Conservation (phyloP, 2,329 filamentous ascomycete species). For the Arthrobotrys sinensis region DNA sequence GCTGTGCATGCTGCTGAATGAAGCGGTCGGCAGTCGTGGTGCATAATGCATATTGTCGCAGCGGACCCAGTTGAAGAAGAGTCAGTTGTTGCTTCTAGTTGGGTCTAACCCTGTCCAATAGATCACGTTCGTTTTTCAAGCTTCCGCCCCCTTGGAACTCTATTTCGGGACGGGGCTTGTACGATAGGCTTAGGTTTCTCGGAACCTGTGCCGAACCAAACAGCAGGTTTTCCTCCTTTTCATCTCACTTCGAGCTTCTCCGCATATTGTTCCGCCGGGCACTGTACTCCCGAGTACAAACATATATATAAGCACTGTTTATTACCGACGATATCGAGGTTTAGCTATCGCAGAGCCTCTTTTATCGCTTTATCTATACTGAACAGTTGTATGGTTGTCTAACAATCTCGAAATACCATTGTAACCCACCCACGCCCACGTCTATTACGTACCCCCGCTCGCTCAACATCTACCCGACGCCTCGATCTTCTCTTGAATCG, state of each 20-base stretch:
- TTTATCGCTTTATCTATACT: background rate
- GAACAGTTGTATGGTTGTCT: background rate
- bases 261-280: slow-evolving; percentile 17
- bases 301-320: slow-evolving; percentile 18
- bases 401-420: background rate
- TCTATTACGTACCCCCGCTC: background rate
- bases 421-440: slow-evolving; percentile 10
- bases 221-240: slow-evolving; percentile 12
- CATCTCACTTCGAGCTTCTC: slow-evolving; percentile 25
- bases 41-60: slow-evolving; percentile 5
- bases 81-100: background rate
- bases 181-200: slow-evolving; percentile 26
- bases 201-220: slow-evolving; percentile 25
- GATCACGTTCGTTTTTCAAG: slow-evolving; percentile 28
- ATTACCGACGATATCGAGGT: background rate
- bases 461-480: slow-evolving; percentile 7
- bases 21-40: background rate
- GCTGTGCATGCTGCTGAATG: background rate
- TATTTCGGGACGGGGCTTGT: slow-evolving; percentile 19
- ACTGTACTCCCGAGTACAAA: slow-evolving; percentile 2
- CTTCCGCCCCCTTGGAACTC: slow-evolving; percentile 22
- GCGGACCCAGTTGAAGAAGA: slow-evolving; percentile 1
- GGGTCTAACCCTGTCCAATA: slow-evolving; percentile 1
- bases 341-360: slow-evolving; percentile 18
- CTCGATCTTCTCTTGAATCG: slow-evolving; percentile 4